These are phyloP conservation scores for Talaromyces sp. DNA, from an alignment of 2,329 filamentous ascomycete species.

Conservation along the genomic window DNA sequence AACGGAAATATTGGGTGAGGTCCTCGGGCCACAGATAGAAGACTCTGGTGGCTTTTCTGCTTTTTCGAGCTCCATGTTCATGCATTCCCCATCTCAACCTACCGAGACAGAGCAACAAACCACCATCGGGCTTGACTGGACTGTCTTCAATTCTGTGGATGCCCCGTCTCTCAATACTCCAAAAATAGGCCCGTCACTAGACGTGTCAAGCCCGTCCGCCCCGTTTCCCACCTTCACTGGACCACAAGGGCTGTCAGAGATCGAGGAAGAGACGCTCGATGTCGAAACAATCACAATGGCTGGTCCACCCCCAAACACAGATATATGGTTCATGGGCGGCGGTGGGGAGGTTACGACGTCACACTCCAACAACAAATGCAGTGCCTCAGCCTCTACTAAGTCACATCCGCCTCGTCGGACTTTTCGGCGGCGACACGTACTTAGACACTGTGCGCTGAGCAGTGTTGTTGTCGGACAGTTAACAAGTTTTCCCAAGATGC, in stretches of 20 bases:
- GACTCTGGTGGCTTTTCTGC: background rate
- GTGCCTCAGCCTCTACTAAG: background rate
- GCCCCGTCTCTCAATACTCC: background rate
- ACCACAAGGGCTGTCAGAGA: background rate
- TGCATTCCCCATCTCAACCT: background rate
- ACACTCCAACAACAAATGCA: background rate
- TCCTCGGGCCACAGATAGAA: background rate
- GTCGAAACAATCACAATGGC: background rate
- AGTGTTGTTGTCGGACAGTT: conserved; percentile 6
- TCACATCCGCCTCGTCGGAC: background rate
- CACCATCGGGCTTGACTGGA: background rate
- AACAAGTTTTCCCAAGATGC: conserved; percentile 5
- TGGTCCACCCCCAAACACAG: background rate
- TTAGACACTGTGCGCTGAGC: conserved; percentile 3
- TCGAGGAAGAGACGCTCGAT: background rate
- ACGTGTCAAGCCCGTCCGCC: background rate
- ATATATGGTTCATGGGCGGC: background rate
- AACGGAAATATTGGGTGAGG: background rate
- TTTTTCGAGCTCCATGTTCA: background rate
- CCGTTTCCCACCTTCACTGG: background rate
- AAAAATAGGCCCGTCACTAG: background rate
- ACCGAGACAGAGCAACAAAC: background rate
- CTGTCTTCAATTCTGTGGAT: background rate
- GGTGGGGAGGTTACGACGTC: background rate
- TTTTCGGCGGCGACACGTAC: conserved; percentile 1